Evolutionary conservation across 345 rosid genomes (phyloP), one percentile per base, ranked within the genome.

Genomic region (Murraya koenigii): DNA sequence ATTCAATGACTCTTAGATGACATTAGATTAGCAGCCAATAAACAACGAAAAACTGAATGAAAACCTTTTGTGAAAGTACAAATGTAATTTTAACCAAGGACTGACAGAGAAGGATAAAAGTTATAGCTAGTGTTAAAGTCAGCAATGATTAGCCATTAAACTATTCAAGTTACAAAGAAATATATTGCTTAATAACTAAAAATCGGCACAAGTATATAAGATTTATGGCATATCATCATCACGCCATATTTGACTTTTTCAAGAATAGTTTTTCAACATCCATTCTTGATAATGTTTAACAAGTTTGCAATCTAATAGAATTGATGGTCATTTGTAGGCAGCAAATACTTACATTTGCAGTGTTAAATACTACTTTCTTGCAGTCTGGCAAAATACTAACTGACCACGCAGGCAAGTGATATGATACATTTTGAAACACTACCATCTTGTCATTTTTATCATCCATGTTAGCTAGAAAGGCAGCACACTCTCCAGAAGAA

Each of bases 371-470:
- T 25, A 72, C 98, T 68, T 87, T 90, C 87, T 87, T 92, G 91
- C 99, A 95, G 86, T 95, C 98, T 58, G 97, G 96, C 41, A 95
- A 86, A 82, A 95, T 91, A 86, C 99, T 95, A 69, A 95, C 94
- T 39, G 98, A 95, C 99, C 99, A 95, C 66, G 99, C 94, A 74
- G 98, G 99, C 74, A 95, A 85, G 79, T 86, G 83, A 81, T 90
- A 93, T 25, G 98, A 89, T 25, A 69, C 60, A 82, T 93, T 93
- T 56, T 55, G 85, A 76, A 93, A 95, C 71, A 77, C 78, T 36
- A 87, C 96, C 23, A 72, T 85, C 82, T 82, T 87, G 69, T 93
- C 96, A 77, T 83, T 86, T 85, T 93, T 91, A 33, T 90, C 88
- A 83, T 91, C 99, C 26, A 56, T 68, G 88, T 93, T 95, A 56